Base-by-base conservation (phyloP, 345 rosid species). In the Brassica cretica region DNA sequence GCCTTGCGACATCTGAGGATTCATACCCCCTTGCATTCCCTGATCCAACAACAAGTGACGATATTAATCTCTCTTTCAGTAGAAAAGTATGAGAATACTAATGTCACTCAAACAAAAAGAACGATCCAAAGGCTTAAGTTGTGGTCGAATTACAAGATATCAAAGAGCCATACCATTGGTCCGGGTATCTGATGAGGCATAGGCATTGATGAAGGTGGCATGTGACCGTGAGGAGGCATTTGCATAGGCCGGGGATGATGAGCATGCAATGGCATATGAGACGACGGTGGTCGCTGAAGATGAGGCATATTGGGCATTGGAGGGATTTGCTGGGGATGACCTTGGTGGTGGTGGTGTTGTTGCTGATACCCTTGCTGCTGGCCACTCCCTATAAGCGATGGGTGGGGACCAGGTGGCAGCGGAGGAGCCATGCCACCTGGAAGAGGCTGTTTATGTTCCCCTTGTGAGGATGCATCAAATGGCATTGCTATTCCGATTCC, bases 371-470 rank as follows among this genome's bases (percentile, higher is more conserved):
- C 90, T 79, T 87, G 97, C 82, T 88, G 97, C 84, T 88, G 99
- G 85, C 85, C 83, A 76, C 75, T 80, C 56, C 88, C 82, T 67
- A 87, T 88, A 78, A 93, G 93, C 15, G 99, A 95, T 51, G 98
- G 99, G 84, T 93, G 99, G 58, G 99, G 99, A 71, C 97, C 98
- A 60, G 94, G 96, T 74, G 99, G 98, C 10, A 95, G 88, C 71
- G 99, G 99, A 71, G 98, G 99, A 41, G 93, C 67, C 97, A 94
- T 70, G 84, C 68, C 66, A 70, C 84, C 84, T 16, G 88, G 85
- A 82, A 82, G 88, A 72, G 85, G 76, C 76, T 88, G 98, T 77
- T 84, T 90, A 84, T 88, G 96, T 44, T 91, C 99, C 74, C 98
- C 99, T 75, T 88, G 98, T 77, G 85, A 81, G 60, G 93, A 83